Evolutionary conservation across 495 filamentous ascomycete genomes (phyloP).

Genomic region (Aspergillus egyptiacus): DNA sequence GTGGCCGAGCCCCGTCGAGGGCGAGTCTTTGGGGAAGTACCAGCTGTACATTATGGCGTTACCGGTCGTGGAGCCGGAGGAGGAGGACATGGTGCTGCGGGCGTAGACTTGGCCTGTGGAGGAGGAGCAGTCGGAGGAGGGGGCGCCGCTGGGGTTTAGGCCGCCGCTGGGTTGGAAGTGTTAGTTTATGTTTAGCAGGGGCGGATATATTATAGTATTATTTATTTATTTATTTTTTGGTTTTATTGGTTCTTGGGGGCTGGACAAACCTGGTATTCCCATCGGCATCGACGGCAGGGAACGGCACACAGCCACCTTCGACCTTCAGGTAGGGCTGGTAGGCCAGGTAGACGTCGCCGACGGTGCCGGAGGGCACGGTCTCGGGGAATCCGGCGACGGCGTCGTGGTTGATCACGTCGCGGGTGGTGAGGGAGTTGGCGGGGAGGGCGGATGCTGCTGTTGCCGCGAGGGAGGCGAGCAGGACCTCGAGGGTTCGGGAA

Average conservation of each 20-base stretch:
- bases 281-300: conserved; percentile 45
- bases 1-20: conserved; percentile 39
- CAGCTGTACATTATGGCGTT: conserved; percentile 50
- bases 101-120: conserved; percentile 49
- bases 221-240: not conserved
- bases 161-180: not conserved
- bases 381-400: conserved; percentile 42
- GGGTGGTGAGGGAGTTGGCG: conserved; percentile 13
- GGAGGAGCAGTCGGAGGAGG: conserved; percentile 29
- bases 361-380: conserved; percentile 38
- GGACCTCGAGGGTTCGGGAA: not conserved
- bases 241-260: not conserved
- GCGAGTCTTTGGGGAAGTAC: conserved; percentile 47
- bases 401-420: conserved; percentile 37
- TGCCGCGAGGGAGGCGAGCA: conserved; percentile 19
- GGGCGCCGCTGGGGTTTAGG: conserved; percentile 29
- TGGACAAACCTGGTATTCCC: conserved; percentile 44
- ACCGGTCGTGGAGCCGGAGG: conserved; percentile 9
- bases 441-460: conserved; percentile 7
- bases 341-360: conserved; percentile 39
- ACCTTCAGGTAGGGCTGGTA: conserved; percentile 49
- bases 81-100: conserved; percentile 28
- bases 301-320: conserved; percentile 49
- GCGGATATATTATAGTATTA: not conserved
- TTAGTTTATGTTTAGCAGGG: not conserved